These are phyloP conservation scores for Nitzschia sp. DNA, from an alignment of 108 stramenopile species.

Conservation along the genomic window DNA sequence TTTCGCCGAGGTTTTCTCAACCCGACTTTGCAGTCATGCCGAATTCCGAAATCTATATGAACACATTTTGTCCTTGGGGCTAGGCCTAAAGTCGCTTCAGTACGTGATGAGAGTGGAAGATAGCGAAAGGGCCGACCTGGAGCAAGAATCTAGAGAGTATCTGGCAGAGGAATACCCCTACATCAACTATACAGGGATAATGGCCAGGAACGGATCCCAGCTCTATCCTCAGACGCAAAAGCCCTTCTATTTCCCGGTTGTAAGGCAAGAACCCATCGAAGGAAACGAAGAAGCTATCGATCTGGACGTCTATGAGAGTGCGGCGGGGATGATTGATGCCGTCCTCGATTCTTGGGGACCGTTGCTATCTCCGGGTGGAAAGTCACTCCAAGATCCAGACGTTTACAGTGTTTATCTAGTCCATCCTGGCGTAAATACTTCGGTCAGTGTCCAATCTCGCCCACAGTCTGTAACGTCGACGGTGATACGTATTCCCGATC, in stretches of 20 bases:
- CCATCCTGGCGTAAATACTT: background rate
- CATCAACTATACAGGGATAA: conserved; percentile 36
- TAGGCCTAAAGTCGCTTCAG: background rate
- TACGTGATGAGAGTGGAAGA: background rate
- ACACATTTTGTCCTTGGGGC: background rate
- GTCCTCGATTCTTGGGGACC: background rate
- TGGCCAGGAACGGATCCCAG: conserved; percentile 1
- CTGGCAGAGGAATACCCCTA: conserved; percentile 29
- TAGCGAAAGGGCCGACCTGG: conserved; percentile 2
- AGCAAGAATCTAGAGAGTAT: conserved; percentile 31
- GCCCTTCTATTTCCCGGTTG: background rate
- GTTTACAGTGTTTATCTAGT: background rate
- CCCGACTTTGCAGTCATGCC: background rate
- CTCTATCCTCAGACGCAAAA: background rate
- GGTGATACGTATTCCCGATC: background rate
- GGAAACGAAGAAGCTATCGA: background rate
- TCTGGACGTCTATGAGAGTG: background rate
- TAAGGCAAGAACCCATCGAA: background rate
- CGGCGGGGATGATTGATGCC: background rate
- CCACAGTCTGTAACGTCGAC: background rate
- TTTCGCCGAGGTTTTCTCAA: background rate
- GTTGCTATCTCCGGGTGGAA: background rate
- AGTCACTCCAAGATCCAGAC: background rate
- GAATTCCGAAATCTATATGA: background rate
- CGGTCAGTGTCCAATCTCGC: background rate